phyloP scores from a whole-genome alignment of 129 eudicot genomes.

The Ambrosia trifida region DNA sequence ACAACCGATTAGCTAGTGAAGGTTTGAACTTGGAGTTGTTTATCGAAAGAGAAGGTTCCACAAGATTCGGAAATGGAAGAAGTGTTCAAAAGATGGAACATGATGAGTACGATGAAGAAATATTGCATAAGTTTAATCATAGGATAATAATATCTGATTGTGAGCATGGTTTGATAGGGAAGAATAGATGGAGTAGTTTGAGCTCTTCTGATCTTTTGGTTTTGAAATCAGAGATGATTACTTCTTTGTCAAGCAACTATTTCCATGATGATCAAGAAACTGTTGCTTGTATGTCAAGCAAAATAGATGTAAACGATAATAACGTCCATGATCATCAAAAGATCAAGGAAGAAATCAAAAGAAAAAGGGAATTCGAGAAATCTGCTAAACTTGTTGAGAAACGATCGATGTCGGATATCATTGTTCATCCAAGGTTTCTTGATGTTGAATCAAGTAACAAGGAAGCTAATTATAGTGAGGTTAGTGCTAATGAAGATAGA shows the following conservation, averaged over 20 bases:
- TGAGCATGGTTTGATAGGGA: slow-evolving; percentile 41
- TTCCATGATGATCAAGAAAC: slow-evolving; percentile 16
- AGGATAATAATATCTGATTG: slow-evolving; percentile 56
- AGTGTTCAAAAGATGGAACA: slow-evolving; percentile 42
- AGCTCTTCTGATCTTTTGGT: slow-evolving; percentile 68
- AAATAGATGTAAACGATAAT: slow-evolving; percentile 3
- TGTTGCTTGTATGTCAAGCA: slow-evolving; percentile 22
- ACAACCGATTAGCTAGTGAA: slow-evolving; percentile 39
- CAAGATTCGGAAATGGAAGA: slow-evolving; percentile 50
- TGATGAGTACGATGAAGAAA: slow-evolving; percentile 40
- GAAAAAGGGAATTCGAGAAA: slow-evolving; percentile 34
- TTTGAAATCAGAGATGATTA: slow-evolving; percentile 66
- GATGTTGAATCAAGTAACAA: slow-evolving; percentile 24
- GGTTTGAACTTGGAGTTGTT: slow-evolving; percentile 50
- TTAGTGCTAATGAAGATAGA: slow-evolving; percentile 47
- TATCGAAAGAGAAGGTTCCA: slow-evolving; percentile 61
- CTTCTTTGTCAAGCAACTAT: slow-evolving; percentile 41
- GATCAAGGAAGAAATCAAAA: slow-evolving; percentile 55
- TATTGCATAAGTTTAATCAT: slow-evolving; percentile 62
- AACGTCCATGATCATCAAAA: slow-evolving; percentile 24
- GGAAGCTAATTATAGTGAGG: slow-evolving; percentile 19
- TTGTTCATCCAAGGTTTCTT: slow-evolving; percentile 57
- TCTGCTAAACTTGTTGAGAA: slow-evolving; percentile 36
- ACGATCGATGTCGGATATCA: slow-evolving; percentile 79
- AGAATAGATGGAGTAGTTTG: slow-evolving; percentile 79